Evolutionary conservation across 139 green algal genomes (phyloP).

Genomic region (Tetradesmus lagerheimii): DNA sequence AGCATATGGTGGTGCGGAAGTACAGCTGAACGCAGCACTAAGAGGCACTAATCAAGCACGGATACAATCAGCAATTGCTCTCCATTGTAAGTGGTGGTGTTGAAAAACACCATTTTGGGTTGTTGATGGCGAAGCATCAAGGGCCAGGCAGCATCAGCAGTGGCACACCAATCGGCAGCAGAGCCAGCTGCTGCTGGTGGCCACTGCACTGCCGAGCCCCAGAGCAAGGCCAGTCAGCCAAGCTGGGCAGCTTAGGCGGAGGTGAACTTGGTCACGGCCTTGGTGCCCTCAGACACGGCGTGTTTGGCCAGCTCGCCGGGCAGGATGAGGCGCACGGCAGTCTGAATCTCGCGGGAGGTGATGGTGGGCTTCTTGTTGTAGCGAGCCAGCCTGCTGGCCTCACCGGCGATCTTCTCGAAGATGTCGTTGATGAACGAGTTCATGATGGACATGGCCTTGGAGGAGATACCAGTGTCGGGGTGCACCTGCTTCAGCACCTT

Average conservation of each 20-base stretch:
- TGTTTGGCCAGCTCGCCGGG: constrained; percentile 91
- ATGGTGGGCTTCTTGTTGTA: constrained; percentile 95
- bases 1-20: too few relatives aligned
- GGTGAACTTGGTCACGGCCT: constrained; percentile 95
- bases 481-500: constrained; percentile 96
- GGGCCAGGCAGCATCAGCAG: not conserved
- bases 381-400: constrained; percentile 77
- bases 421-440: constrained; percentile 97
- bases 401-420: constrained; percentile 93
- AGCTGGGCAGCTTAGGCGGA: constrained; percentile 64
- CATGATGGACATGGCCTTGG: constrained; percentile 98
- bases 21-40: too few relatives aligned
- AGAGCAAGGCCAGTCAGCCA: not conserved
- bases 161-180: not conserved
- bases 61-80: too few relatives aligned
- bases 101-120: constrained; percentile 29
- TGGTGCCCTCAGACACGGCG: constrained; percentile 82
- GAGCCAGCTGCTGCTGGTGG: not conserved
- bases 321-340: constrained; percentile 83
- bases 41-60: too few relatives aligned
- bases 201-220: not conserved
- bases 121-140: not conserved
- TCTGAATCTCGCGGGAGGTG: constrained; percentile 91
- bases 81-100: not conserved
- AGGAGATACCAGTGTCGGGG: constrained; percentile 96